Evolutionary conservation across 179 eudicot genomes (phyloP), one percentile per base, ranked within the genome.

Genomic region (Vitellaria paradoxa): DNA sequence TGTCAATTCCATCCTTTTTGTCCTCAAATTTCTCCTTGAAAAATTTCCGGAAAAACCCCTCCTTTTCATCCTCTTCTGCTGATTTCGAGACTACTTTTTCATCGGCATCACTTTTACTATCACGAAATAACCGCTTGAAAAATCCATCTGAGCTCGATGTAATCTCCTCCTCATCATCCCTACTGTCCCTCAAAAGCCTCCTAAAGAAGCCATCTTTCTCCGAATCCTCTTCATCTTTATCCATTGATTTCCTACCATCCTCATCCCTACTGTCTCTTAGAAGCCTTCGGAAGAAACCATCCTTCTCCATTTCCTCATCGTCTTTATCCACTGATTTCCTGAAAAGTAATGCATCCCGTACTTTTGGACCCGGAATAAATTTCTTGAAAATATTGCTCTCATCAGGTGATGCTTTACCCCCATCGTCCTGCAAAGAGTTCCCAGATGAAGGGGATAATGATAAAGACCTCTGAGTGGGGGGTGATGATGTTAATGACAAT

Each of bases 121-220:
- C 99, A 75, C 98, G 98, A 83, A 96, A 88, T 67, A 88, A 80
- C 72, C 91, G 82, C 75, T 86, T 88, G 47, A 84, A 81, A 69
- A 84, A 81, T 4, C 84, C 84, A 37, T 84, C 87, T 2, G 87
- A 84, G 82, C 87, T 84, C 20, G 81, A 81, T n/a, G 80, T 73
- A 55, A 79, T 72, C 66, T 80, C 85, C 67, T 76, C 87, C 7
- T 81, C 81, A 40, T 84, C 87, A 69, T 84, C 87, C 80, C 83
- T 95, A 65, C 81, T 77, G 65, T 80, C 80, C 74, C 83, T 87
- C 73, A 84, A 84, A 72, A 94, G 71, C 74, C 97, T 89, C 85
- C 85, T 86, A 70, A 95, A 91, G 84, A 96, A 93, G 5, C 99
- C 94, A 83, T 95, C 99, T 73, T 91, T 89, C 82, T 93, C 94